phyloP scores from a whole-genome alignment of 805 yeast genomes.

The Kluyveromyces nonfermentans region DNA sequence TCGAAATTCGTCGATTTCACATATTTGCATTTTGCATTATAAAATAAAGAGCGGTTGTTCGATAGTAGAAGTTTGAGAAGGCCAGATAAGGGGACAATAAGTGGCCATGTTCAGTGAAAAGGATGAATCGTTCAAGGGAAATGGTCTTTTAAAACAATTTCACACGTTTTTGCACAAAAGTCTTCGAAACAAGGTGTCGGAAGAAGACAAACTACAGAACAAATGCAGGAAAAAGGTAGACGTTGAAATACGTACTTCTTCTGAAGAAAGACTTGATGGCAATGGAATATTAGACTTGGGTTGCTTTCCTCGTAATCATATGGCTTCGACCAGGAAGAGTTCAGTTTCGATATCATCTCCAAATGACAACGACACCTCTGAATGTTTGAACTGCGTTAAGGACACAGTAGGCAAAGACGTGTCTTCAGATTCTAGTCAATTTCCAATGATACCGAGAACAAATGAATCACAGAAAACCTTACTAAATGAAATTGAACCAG shows the following conservation, averaged over 20 bases:
- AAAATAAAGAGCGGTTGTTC: too few species aligned
- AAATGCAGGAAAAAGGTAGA: too few species aligned
- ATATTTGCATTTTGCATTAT: neutral
- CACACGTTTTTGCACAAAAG: neutral
- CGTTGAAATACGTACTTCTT: neutral
- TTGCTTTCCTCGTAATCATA: neutral
- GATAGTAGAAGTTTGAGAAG: too few species aligned
- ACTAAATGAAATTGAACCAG: neutral
- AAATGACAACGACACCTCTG: neutral
- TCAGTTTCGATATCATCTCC: neutral
- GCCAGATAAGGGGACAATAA: too few species aligned
- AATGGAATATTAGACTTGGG: neutral
- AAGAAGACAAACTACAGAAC: neutral
- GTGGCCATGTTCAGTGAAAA: neutral
- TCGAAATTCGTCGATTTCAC: neutral
- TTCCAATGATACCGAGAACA: neutral
- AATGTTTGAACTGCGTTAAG: neutral
- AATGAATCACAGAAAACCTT: constrained; percentile 2
- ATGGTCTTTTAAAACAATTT: constrained; percentile 1
- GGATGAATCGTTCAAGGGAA: neutral
- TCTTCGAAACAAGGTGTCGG: neutral
- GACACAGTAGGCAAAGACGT: neutral
- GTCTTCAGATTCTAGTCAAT: neutral
- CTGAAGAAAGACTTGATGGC: neutral
- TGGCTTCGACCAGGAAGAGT: neutral